Base-by-base conservation (phyloP, 208 protist species). In the Leishmania martiniquensis region DNA sequence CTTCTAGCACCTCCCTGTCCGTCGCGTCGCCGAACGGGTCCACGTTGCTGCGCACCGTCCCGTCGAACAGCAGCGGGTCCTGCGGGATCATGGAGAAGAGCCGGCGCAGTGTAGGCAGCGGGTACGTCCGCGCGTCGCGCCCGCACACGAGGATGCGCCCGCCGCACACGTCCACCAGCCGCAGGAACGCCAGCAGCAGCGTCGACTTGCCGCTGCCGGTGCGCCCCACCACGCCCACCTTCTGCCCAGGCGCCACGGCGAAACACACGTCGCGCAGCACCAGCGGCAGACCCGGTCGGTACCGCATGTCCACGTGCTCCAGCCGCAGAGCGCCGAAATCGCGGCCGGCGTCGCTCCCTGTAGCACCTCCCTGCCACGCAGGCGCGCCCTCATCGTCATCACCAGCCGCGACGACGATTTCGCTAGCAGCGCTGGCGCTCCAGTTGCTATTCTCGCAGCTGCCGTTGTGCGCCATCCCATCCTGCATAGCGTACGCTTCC, bases 201-300 rank as follows among this genome's bases (percentile, higher is more conserved):
- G 93, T 92, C 65, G 91, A 93, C 87, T 98, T 98, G 57, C 95
- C 95, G 67, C 85, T 89, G 29, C 96, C 96, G 32, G 95, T 96
- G 69, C 89, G 85, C 32, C 96, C 96, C 45, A 97, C 90, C 42
- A 98, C 75, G 17, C 85, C 89, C 6, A 97, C 87, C 85, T 98
- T 98, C 82, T 98, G 78, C 17, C 91, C 79, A 47, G 81, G 76
- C 54, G 65, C 63, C 37, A 98, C 90, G 10, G 0, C 5, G 42
- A 70, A 70, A 42, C 65, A 51, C 65, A 70, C 65, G 42, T 72
- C 86, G 37, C 77, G 59, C 32, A 98, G 83, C 45, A 97, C 94
- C 15, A 93, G 86, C 34, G 88, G 89, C 45, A 94, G 79, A 3
- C 75, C 87, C 29, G 70, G 70, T 20, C 91, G 78, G 83, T 98